Evolutionary conservation across 1,284 basidiomycete species (phyloP).

Genomic region (Pisolithus thermaeus): DNA sequence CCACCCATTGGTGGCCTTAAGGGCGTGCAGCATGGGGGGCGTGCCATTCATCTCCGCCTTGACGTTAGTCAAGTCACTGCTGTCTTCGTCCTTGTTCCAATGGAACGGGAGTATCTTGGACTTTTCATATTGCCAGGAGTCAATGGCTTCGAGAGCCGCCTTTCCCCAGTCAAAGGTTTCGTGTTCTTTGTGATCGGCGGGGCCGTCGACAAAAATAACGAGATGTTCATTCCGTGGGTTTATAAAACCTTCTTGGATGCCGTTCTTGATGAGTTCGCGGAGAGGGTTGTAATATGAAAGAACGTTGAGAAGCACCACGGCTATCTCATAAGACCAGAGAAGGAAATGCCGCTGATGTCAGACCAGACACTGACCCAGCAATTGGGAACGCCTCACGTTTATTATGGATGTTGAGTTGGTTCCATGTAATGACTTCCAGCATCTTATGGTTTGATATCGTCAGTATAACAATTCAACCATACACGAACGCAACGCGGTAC

Average conservation of each 20-base stretch:
- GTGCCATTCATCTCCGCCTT: slow-evolving; percentile 19
- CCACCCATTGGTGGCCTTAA: slow-evolving; percentile 25
- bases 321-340: slow-evolving; percentile 28
- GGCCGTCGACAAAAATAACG: slow-evolving; percentile 70
- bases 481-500: slow-evolving; percentile 36
- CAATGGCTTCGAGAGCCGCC: slow-evolving; percentile 61
- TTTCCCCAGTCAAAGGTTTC: slow-evolving; percentile 72
- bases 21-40: slow-evolving; percentile 21
- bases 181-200: slow-evolving; percentile 48
- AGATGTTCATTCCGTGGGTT: slow-evolving; percentile 51
- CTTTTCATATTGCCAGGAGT: slow-evolving; percentile 48
- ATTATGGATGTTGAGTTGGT: slow-evolving; percentile 82
- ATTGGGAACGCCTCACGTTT: slow-evolving; percentile 54
- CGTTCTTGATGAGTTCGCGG: slow-evolving; percentile 62
- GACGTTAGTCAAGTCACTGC: slow-evolving; percentile 21
- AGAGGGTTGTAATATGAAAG: slow-evolving; percentile 76
- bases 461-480: background rate
- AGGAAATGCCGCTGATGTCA: background rate
- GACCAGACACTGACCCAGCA: background rate
- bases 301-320: slow-evolving; percentile 81
- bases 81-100: slow-evolving; percentile 38
- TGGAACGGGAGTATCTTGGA: slow-evolving; percentile 26
- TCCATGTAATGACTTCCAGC: slow-evolving; percentile 89
- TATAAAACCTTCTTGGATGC: slow-evolving; percentile 75
- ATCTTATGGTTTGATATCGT: slow-evolving; percentile 39